Conservation (phyloP, 2,329 filamentous ascomycete species). For the Aspergillus fumigatus region DNA sequence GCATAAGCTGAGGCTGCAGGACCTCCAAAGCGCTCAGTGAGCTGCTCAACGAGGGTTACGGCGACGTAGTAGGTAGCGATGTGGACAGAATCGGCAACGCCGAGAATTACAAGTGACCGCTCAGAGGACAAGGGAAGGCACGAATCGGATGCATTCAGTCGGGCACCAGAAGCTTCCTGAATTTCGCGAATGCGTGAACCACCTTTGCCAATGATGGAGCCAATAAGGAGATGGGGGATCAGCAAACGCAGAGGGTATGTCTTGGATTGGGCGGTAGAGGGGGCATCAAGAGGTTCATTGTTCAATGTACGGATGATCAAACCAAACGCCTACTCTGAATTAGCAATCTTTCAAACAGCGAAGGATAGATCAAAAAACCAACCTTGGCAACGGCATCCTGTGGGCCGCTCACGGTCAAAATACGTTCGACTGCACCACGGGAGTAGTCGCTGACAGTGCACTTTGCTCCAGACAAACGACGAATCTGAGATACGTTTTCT, state of each 20-base stretch:
- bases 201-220: constrained; percentile 96
- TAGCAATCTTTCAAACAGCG: constrained; percentile 6
- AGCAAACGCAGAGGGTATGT: constrained; percentile 94
- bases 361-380: constrained; percentile 32
- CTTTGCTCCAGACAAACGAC: constrained; percentile 90
- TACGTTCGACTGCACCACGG: constrained; percentile 93
- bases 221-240: constrained; percentile 94
- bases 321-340: constrained; percentile 70
- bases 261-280: constrained; percentile 91
- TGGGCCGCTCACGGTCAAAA: constrained; percentile 91
- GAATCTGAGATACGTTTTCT: constrained; percentile 96
- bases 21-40: constrained; percentile 93
- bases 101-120: constrained; percentile 94
- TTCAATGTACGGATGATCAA: constrained; percentile 97
- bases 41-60: constrained; percentile 93
- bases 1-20: constrained; percentile 97
- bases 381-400: constrained; percentile 97
- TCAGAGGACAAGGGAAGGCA: constrained; percentile 93
- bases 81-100: constrained; percentile 95
- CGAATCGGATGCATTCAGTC: constrained; percentile 92
- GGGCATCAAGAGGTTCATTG: constrained; percentile 83
- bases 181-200: constrained; percentile 96
- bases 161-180: constrained; percentile 92
- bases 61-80: constrained; percentile 99
- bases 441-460: constrained; percentile 99